Conservation (phyloP, 164 flowering plant genomes). For the Vitis rupestris region DNA sequence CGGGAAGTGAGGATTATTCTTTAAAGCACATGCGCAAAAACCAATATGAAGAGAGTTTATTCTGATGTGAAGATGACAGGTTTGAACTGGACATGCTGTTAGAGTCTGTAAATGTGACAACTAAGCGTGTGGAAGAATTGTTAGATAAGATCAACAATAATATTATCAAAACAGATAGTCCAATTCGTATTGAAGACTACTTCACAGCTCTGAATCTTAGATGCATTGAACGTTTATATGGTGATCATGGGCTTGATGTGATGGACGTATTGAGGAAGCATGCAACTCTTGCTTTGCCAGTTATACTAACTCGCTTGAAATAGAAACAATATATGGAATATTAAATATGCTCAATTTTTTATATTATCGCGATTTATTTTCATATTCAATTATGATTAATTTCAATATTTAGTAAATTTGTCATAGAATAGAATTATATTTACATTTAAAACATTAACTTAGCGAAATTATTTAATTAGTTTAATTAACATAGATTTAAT, state of each 20-base stretch:
- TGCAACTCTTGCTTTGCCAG: conserved; percentile 78
- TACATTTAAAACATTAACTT: too few relatives aligned
- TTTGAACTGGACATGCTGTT: conserved; percentile 96
- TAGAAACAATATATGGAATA: conserved; percentile 54
- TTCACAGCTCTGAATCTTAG: conserved; percentile 78
- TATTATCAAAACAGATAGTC: conserved; percentile 45
- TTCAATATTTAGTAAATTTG: too few relatives aligned
- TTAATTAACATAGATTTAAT: too few relatives aligned
- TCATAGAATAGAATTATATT: too few relatives aligned
- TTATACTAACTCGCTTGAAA: conserved; percentile 82
- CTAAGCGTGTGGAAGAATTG: conserved; percentile 85
- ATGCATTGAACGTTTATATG: conserved; percentile 94
- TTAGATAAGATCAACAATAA: conserved; percentile 62
- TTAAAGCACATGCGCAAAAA: conserved; percentile 98
- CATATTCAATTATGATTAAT: too few relatives aligned
- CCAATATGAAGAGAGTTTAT: conserved; percentile 95
- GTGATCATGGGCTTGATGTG: conserved; percentile 97
- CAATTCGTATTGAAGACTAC: conserved; percentile 65
- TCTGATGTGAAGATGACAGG: conserved; percentile 98
- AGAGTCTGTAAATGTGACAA: conserved; percentile 79
- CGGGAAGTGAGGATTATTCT: conserved; percentile 98
- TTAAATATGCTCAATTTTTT: too few relatives aligned
- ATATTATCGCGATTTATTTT: too few relatives aligned
- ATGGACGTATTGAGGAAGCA: conserved; percentile 84
- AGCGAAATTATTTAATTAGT: too few relatives aligned